Conservation (phyloP, 306 rosid species). For the Glycine soja region DNA sequence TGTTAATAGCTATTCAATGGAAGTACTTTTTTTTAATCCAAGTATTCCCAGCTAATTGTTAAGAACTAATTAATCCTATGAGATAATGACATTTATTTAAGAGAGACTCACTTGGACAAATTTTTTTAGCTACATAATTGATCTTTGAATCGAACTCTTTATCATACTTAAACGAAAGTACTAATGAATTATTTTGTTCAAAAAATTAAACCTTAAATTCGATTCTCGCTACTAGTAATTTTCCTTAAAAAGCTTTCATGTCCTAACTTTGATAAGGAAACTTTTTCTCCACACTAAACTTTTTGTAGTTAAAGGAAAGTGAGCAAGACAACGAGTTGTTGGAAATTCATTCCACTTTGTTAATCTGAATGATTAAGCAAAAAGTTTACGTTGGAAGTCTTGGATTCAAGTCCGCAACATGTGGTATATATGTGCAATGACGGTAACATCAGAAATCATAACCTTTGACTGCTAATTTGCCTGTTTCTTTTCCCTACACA, state of each 20-base stretch:
- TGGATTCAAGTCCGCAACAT: neutral
- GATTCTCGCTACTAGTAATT: neutral
- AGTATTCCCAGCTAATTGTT: too few relatives aligned
- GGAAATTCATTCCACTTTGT: slow-evolving; percentile 17
- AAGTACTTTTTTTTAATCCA: too few relatives aligned
- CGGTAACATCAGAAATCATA: slow-evolving; percentile 36
- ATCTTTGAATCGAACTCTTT: too few relatives aligned
- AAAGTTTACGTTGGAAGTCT: neutral
- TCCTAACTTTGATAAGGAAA: neutral
- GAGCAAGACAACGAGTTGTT: neutral
- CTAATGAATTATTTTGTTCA: too few relatives aligned
- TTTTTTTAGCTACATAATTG: too few relatives aligned
- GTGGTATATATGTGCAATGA: slow-evolving; percentile 16
- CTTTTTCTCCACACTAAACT: neutral
- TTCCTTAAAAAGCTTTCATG: neutral
- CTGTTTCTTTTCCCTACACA: neutral
- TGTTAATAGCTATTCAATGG: too few relatives aligned
- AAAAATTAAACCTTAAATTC: too few relatives aligned
- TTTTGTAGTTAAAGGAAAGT: neutral
- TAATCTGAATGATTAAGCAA: slow-evolving; percentile 28
- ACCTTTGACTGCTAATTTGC: slow-evolving; percentile 33
- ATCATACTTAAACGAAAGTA: too few relatives aligned
- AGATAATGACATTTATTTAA: too few relatives aligned
- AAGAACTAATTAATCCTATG: too few relatives aligned
- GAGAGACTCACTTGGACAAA: too few relatives aligned